Percentiles rank a stretch among this genome's conserved stretches.
Evolutionary conservation across 805 yeast species (phyloP).

Genomic region (Candida methanosorbosa): DNA sequence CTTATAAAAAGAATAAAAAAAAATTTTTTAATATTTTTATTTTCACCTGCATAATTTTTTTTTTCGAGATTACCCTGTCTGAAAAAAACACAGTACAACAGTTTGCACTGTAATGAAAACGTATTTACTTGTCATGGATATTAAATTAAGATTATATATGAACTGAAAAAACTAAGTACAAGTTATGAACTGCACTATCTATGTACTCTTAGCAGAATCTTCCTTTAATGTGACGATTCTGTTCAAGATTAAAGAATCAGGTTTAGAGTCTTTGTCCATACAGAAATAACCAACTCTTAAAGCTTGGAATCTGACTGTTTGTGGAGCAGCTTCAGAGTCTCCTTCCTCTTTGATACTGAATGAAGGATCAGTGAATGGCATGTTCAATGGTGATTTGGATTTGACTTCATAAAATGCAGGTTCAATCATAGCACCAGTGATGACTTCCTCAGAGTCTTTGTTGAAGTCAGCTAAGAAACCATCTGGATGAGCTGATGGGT

Average conservation of each 20-base stretch:
- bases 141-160: no score
- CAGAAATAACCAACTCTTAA: conserved; percentile 95
- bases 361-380: conserved; percentile 45
- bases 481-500: conserved; percentile 81
- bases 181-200: no score
- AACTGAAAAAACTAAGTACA: no score
- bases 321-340: conserved; percentile 38
- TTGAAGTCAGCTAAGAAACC: conserved; percentile 84
- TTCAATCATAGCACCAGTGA: conserved; percentile 65
- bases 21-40: not conserved
- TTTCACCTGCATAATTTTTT: not conserved
- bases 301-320: conserved; percentile 96
- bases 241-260: conserved; percentile 63
- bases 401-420: conserved; percentile 63
- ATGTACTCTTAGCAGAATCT: conserved; percentile 40
- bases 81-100: no score
- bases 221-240: conserved; percentile 91
- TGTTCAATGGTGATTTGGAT: conserved; percentile 67
- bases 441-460: conserved; percentile 64
- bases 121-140: no score
- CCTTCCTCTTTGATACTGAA: conserved; percentile 63
- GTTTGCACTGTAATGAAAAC: no score
- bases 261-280: conserved; percentile 67
- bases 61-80: not conserved
- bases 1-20: not conserved